These are phyloP conservation scores for Phaeophleospora eucalypticola DNA, from an alignment of 2,329 filamentous ascomycete genomes.

Conservation along the genomic window DNA sequence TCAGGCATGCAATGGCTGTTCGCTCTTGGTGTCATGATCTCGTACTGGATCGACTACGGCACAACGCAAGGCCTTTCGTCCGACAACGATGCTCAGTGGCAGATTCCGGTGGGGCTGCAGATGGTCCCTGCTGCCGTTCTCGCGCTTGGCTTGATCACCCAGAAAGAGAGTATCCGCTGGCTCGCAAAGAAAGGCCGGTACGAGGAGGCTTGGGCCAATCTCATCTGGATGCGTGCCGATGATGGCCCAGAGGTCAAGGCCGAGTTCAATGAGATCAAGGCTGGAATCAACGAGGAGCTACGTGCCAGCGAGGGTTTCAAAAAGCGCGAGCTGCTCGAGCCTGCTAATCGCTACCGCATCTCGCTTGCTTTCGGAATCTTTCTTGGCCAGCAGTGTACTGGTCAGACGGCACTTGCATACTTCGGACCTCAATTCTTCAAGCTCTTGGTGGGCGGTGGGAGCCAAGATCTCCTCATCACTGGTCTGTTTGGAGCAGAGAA, in stretches of 20 bases:
- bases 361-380: conserved; percentile 47
- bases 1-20: conserved; percentile 52
- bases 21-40: conserved; percentile 47
- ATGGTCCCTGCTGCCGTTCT: conserved; percentile 48
- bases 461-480: conserved; percentile 47
- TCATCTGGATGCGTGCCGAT: conserved; percentile 51
- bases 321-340: conserved; percentile 42
- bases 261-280: conserved; percentile 51
- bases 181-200: conserved; percentile 45
- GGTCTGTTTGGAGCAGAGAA: conserved; percentile 54
- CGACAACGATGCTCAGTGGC: conserved; percentile 48
- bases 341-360: conserved; percentile 43
- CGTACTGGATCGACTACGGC: conserved; percentile 54
- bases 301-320: conserved; percentile 36
- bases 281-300: conserved; percentile 45
- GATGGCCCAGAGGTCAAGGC: conserved; percentile 30
- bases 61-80: conserved; percentile 34
- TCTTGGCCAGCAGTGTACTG: conserved; percentile 52
- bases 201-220: conserved; percentile 46
- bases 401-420: conserved; percentile 52
- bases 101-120: conserved; percentile 54
- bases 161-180: conserved; percentile 51
- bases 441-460: conserved; percentile 45
- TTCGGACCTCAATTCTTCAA: conserved; percentile 55
- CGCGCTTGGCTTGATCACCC: conserved; percentile 46